phyloP scores from a whole-genome alignment of 2,329 filamentous ascomycete genomes.

The Monosporascus sp. region DNA sequence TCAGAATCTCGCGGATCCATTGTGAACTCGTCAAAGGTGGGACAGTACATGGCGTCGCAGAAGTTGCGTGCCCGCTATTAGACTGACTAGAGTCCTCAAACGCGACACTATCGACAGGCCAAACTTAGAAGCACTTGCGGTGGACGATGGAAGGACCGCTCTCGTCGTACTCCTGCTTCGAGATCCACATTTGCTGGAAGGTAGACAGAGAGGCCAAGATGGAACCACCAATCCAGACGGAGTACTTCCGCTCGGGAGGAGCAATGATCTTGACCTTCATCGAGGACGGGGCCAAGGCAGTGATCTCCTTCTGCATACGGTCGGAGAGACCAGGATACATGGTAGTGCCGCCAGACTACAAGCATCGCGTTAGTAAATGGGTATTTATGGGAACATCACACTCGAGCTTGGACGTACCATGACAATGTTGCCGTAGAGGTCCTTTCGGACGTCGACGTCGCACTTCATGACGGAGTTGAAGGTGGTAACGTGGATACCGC shows the following conservation, averaged over 20 bases:
- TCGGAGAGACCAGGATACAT: slow-evolving; percentile 99
- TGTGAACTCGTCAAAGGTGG: slow-evolving; percentile 29
- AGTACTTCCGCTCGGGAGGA: slow-evolving; percentile 99
- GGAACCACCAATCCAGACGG: slow-evolving; percentile 99
- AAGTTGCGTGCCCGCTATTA: slow-evolving; percentile 7
- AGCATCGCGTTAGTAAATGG: slow-evolving; percentile 24
- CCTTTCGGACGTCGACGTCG: slow-evolving; percentile 99
- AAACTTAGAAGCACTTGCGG: slow-evolving; percentile 99
- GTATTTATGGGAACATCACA: not conserved
- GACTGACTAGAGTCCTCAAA: not conserved
- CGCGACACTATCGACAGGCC: slow-evolving; percentile 13
- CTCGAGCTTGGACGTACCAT: slow-evolving; percentile 67
- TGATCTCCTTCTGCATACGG: slow-evolving; percentile 99
- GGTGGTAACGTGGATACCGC: slow-evolving; percentile 98
- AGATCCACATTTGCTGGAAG: slow-evolving; percentile 99
- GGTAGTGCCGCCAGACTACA: slow-evolving; percentile 97
- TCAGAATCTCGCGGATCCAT: slow-evolving; percentile 40
- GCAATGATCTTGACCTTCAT: slow-evolving; percentile 99
- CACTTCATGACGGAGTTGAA: slow-evolving; percentile 99
- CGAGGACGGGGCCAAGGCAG: slow-evolving; percentile 94
- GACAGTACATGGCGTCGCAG: slow-evolving; percentile 13
- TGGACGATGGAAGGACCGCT: slow-evolving; percentile 98
- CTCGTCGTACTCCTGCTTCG: slow-evolving; percentile 99
- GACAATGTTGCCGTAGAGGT: slow-evolving; percentile 99
- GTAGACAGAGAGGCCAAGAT: slow-evolving; percentile 98